These are phyloP conservation scores for Gymnopilus junonius DNA, from an alignment of 768 basidiomycete genomes.

Conservation along the genomic window DNA sequence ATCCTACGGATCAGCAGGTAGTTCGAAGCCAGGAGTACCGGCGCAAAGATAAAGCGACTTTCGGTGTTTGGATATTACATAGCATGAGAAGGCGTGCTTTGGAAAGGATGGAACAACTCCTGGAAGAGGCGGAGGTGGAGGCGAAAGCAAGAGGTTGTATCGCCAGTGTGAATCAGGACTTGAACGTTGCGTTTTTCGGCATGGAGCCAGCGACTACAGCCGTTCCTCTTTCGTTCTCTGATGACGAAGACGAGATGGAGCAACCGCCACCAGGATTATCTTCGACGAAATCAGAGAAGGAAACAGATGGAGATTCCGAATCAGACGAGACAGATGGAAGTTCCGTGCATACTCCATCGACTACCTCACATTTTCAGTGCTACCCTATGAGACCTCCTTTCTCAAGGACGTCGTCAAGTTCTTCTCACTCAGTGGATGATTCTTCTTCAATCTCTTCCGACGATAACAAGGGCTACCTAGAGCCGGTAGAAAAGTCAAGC, in stretches of 20 bases:
- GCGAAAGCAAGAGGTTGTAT: background rate
- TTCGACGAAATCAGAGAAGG: conserved; percentile 3
- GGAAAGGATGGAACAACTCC: conserved; percentile 45
- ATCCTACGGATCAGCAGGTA: conserved; percentile 9
- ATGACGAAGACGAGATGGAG: conserved; percentile 45
- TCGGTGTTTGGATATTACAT: conserved; percentile 57
- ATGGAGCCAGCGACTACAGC: conserved; percentile 32
- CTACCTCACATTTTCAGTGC: conserved; percentile 29
- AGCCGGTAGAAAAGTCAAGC: background rate
- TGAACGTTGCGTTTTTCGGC: background rate
- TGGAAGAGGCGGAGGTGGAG: conserved; percentile 36
- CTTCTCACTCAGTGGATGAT: conserved; percentile 13
- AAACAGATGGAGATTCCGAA: conserved; percentile 6
- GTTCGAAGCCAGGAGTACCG: conserved; percentile 5
- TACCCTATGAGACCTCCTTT: conserved; percentile 15
- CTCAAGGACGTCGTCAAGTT: conserved; percentile 13
- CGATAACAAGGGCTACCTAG: background rate
- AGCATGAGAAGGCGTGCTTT: conserved; percentile 54
- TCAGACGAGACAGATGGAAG: conserved; percentile 45
- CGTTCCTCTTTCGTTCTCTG: conserved; percentile 38
- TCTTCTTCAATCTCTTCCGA: conserved; percentile 8
- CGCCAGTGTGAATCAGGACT: background rate
- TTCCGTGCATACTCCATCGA: conserved; percentile 51
- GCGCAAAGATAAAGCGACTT: conserved; percentile 37
- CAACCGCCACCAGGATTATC: background rate